A percentile compares a stretch with the other conserved stretches of the same genome.
These are phyloP conservation scores for Claviceps africana DNA, from an alignment of 2,329 filamentous ascomycete genomes.

Conservation along the genomic window DNA sequence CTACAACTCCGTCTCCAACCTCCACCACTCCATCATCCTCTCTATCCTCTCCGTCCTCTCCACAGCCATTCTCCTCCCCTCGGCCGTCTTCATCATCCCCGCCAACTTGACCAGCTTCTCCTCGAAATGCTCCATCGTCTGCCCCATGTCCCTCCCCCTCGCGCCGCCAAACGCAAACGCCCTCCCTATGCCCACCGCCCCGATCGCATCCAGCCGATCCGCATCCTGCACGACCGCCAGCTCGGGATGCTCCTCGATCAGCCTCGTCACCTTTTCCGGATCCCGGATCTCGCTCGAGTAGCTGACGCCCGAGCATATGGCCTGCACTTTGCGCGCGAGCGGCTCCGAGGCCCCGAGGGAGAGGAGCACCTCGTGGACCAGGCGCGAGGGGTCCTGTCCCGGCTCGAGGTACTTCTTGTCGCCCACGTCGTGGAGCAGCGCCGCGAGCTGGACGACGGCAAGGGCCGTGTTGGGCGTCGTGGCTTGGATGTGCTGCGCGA, in stretches of 20 bases:
- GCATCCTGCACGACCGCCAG: constrained; percentile 77
- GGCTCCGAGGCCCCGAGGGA: constrained; percentile 38
- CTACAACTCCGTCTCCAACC: constrained; percentile 28
- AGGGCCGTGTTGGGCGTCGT: constrained; percentile 26
- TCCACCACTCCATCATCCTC: constrained; percentile 44
- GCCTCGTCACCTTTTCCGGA: constrained; percentile 40
- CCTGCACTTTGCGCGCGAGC: constrained; percentile 54
- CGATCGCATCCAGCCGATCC: constrained; percentile 81
- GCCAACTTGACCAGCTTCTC: constrained; percentile 58
- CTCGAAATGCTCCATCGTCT: constrained; percentile 60
- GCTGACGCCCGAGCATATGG: constrained; percentile 62
- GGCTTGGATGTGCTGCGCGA: constrained; percentile 52
- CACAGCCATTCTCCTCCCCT: constrained; percentile 37
- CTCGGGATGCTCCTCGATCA: constrained; percentile 50
- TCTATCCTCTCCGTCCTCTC: constrained; percentile 39
- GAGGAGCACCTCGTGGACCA: constrained; percentile 41
- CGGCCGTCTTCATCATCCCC: constrained; percentile 49
- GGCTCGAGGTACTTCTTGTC: constrained; percentile 65
- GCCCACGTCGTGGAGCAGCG: constrained; percentile 76
- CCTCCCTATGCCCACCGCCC: constrained; percentile 69
- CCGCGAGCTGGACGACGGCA: constrained; percentile 50
- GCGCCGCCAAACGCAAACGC: constrained; percentile 52
- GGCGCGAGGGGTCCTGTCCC: constrained; percentile 40
- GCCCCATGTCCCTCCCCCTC: constrained; percentile 42
- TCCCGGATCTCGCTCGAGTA: constrained; percentile 61